Evolutionary conservation across 116 monocot genomes (phyloP).

Genomic region (Thalassia testudinum): DNA sequence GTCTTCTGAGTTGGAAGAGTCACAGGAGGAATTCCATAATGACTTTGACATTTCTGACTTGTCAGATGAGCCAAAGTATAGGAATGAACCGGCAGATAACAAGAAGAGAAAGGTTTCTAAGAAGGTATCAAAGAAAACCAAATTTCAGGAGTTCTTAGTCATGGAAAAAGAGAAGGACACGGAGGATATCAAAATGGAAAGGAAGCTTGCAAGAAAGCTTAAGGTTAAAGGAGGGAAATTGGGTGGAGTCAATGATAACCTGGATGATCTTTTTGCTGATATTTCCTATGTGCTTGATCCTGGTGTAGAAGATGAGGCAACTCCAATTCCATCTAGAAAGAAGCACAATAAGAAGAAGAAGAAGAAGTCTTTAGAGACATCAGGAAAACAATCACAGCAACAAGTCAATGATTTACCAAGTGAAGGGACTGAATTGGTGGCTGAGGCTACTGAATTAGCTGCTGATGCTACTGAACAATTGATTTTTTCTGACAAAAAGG

Average conservation of each 20-base stretch:
- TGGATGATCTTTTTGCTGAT: slow-evolving; percentile 48
- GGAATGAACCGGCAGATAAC: not conserved
- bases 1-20: too few relatives aligned
- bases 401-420: not conserved
- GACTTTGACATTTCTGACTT: too few relatives aligned
- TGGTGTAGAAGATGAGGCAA: slow-evolving; percentile 2
- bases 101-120: slow-evolving; percentile 1
- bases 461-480: not conserved
- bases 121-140: slow-evolving; percentile 27
- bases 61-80: too few relatives aligned
- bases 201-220: slow-evolving; percentile 69
- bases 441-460: not conserved
- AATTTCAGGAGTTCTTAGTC: slow-evolving; percentile 67
- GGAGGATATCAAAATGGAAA: slow-evolving; percentile 45
- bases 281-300: slow-evolving; percentile 14
- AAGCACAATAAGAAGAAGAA: slow-evolving; percentile 17
- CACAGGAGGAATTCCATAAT: too few relatives aligned
- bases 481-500: slow-evolving; percentile 7
- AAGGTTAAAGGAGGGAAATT: slow-evolving; percentile 58
- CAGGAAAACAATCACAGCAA: not conserved
- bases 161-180: slow-evolving; percentile 30
- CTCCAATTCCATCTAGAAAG: slow-evolving; percentile 1
- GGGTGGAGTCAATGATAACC: slow-evolving; percentile 41
- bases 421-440: too few relatives aligned
- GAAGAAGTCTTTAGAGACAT: too few relatives aligned